A percentile compares a stretch with the other conserved stretches of the same genome.
Conservation (phyloP, 2,329 filamentous ascomycete species). For the Stylonectria norvegica region DNA sequence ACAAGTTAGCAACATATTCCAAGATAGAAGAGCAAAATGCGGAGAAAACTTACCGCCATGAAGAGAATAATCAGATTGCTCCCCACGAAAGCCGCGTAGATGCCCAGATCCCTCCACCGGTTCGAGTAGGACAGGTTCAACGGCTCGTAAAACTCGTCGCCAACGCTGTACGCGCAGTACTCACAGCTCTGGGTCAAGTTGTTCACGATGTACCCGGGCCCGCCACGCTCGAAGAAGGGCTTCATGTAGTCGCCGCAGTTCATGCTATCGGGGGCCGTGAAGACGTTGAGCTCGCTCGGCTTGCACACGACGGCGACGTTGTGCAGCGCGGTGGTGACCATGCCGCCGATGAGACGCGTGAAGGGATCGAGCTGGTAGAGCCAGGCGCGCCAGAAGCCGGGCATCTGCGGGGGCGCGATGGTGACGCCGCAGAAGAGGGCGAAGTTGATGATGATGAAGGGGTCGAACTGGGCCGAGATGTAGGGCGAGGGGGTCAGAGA, state of each 20-base stretch:
- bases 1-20: constrained; percentile 6
- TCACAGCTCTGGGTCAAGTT: constrained; percentile 65
- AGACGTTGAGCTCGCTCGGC: constrained; percentile 60
- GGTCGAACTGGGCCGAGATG: constrained; percentile 76
- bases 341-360: constrained; percentile 75
- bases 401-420: constrained; percentile 74
- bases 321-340: constrained; percentile 75
- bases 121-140: constrained; percentile 64
- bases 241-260: constrained; percentile 75
- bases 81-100: constrained; percentile 70
- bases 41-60: constrained; percentile 44
- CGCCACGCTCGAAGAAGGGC: constrained; percentile 65
- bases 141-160: constrained; percentile 73
- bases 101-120: constrained; percentile 80
- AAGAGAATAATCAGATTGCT: constrained; percentile 68
- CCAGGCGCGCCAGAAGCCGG: constrained; percentile 74
- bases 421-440: constrained; percentile 85
- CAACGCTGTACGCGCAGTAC: constrained; percentile 78
- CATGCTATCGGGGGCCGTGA: constrained; percentile 62
- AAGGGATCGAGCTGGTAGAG: constrained; percentile 81
- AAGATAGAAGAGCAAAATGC: fast-evolving
- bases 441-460: constrained; percentile 79
- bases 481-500: constrained; percentile 75
- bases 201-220: constrained; percentile 66
- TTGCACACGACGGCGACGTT: constrained; percentile 60